Base-by-base conservation (phyloP, 108 stramenopile species). In the Fragilaria radians region DNA sequence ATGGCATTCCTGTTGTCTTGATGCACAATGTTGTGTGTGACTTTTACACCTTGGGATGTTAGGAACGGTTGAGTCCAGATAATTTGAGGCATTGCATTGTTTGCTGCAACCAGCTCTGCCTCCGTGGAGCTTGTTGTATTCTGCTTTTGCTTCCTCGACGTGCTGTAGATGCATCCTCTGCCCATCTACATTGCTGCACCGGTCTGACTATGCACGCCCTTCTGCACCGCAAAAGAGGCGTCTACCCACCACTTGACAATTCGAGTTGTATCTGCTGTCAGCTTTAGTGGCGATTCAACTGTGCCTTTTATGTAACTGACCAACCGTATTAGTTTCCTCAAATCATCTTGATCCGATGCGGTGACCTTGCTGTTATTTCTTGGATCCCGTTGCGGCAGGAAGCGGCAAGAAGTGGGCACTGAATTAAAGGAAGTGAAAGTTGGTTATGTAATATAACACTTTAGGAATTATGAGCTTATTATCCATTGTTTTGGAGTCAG, bases 21-120 rank as follows among this genome's bases (percentile, higher is more conserved):
- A 24, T 61, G 31, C 0, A 78, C 0, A 18, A 73, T 32, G 28
- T 25, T 57, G 21, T 33, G 45, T 9, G 32, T 29, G 9, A 66
- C 34, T 7, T 48, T 14, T 23, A 61, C 52, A 2, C 72, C 72
- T 52, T 78, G 77, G 28, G 28, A 52, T 21, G 70, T 19, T 48
- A 73, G 17, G 61, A 70, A 78, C 18, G 66, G 32, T 0, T 30
- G 21, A 0, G 64, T 61, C 72, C 72, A 78, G 3, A 70, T 14
- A 1, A 70, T 50, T 3, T n/a, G 23, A 5, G 59, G 49, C 34
- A 73, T 32, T 14, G 27, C 33, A 45, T 78, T 72, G 49, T 60
- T 29, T 1, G 60, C 56, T 0, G 36, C 64, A 22, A 73, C 47
- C 28, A 65, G 7, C 42, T 73, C 72, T 2, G 58, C 59, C 34